Base-by-base conservation (phyloP, 495 filamentous ascomycete species). In the Aeminium ludgeri region DNA sequence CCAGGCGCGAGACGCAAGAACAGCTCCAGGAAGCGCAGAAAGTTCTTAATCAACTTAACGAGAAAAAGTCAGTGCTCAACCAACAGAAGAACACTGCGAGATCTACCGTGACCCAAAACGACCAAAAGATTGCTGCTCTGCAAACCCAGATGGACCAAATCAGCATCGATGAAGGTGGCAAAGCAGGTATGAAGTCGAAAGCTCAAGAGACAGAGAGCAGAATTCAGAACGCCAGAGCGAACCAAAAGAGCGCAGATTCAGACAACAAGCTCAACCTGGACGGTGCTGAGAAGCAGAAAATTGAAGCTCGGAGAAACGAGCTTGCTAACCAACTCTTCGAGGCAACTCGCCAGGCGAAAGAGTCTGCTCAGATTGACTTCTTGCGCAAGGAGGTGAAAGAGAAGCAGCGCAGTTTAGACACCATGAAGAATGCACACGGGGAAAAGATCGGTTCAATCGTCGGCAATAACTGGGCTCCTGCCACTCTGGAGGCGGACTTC, bases 151-250 rank as follows among this genome's bases (percentile, higher is more conserved):
- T 89, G 7, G 68, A 76, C 48, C 63, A 59, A 6, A 74, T 96
- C 37, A 70, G 78, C 11, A 66, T 85, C 31, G 87, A 94, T 49
- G 86, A 94, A 61, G 86, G 84, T 10, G 68, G 72, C 19, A 78
- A 81, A 53, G 76, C 78, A 23, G 64, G 78, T 3, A 66, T 92
- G 10, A 76, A 86, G 42, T 70, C 76, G 3, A 76, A 77, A 30
- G 65, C 79, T 29, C 70, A 76, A 38, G 83, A 92, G 20, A 65
- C 78, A 3, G 72, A 76, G 46, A 61, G 67, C 3, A 68, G 60
- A 33, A 67, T 93, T 6, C 61, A 65, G 36, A 65, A 69, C 43
- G 67, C 72, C 2, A 82, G 74, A 49, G 62, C 68, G 4, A 68
- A 79, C 8, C 67, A 71, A 20, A 67, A 72, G 38, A 56, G 50